Percentiles rank a stretch among this genome's conserved stretches.
Conservation (phyloP, 1,139 yeast species). For the Taphrina pruni region DNA sequence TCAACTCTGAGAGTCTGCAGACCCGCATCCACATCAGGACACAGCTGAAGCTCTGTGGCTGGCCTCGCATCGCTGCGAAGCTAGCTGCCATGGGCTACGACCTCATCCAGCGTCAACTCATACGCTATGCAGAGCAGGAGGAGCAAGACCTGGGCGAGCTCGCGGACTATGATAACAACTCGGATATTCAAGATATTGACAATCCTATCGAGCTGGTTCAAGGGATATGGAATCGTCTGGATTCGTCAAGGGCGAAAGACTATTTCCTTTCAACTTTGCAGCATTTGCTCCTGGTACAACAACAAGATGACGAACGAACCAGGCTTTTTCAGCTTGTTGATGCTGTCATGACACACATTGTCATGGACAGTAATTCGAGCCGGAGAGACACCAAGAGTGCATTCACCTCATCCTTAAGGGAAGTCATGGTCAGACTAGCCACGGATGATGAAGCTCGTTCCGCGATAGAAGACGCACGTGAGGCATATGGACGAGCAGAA, state of each 20-base stretch:
- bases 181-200: conserved; percentile 55
- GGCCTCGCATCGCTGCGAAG: conserved; percentile 65
- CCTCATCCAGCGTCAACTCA: conserved; percentile 68
- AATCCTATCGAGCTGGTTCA: conserved; percentile 76
- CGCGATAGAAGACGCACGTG: conserved; percentile 75
- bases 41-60: conserved; percentile 77
- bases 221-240: conserved; percentile 72
- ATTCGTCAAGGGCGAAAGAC: conserved; percentile 70
- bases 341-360: conserved; percentile 79
- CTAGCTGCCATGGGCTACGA: conserved; percentile 69
- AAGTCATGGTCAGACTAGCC: conserved; percentile 74
- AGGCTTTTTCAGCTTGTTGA: conserved; percentile 80
- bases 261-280: conserved; percentile 79
- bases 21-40: conserved; percentile 78
- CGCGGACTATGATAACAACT: conserved; percentile 56
- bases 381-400: conserved; percentile 31
- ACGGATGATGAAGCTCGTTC: conserved; percentile 89
- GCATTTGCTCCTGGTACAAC: conserved; percentile 68
- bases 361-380: conserved; percentile 55
- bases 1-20: conserved; percentile 67
- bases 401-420: conserved; percentile 64
- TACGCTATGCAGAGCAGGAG: conserved; percentile 68
- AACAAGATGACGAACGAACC: conserved; percentile 64
- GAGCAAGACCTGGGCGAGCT: conserved; percentile 66
- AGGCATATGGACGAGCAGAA: conserved; percentile 69